A percentile compares a stretch with the other conserved stretches of the same genome.
These are phyloP conservation scores for Oryza glumipatula DNA, from an alignment of 176 grass and related monocot species.

Conservation along the genomic window DNA sequence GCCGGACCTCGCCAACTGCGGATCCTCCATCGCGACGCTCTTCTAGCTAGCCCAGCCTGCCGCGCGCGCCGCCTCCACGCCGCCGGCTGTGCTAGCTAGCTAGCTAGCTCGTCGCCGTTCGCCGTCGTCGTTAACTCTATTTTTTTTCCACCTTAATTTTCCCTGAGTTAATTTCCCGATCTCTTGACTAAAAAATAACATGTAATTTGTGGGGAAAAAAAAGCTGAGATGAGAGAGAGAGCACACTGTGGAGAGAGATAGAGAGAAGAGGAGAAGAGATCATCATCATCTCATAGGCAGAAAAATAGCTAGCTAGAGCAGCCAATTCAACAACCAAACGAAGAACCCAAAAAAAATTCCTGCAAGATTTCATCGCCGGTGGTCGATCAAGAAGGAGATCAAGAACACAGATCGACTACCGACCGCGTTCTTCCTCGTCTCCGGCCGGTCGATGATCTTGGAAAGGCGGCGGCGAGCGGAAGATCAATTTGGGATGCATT, in stretches of 20 bases:
- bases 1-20: slow-evolving; percentile 66
- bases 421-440: slow-evolving; percentile 4
- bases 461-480: neutral
- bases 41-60: slow-evolving; percentile 45
- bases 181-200: slow-evolving; percentile 59
- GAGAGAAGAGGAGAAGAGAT: slow-evolving; percentile 16
- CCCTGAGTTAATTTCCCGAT: slow-evolving; percentile 46
- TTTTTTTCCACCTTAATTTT: slow-evolving; percentile 46
- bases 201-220: slow-evolving; percentile 54
- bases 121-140: slow-evolving; percentile 42
- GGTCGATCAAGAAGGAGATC: neutral
- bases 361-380: slow-evolving; percentile 33
- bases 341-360: slow-evolving; percentile 19
- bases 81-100: neutral
- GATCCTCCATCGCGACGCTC: slow-evolving; percentile 82
- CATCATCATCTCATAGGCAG: slow-evolving; percentile 25
- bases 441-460: slow-evolving; percentile 13
- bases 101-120: neutral
- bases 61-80: neutral
- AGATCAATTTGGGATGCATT: neutral
- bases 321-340: neutral
- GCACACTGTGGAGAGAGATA: slow-evolving; percentile 13
- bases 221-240: slow-evolving; percentile 48
- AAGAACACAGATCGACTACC: neutral
- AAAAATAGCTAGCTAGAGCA: neutral